phyloP scores from a whole-genome alignment of 768 basidiomycete species.

The Boletus sp. region DNA sequence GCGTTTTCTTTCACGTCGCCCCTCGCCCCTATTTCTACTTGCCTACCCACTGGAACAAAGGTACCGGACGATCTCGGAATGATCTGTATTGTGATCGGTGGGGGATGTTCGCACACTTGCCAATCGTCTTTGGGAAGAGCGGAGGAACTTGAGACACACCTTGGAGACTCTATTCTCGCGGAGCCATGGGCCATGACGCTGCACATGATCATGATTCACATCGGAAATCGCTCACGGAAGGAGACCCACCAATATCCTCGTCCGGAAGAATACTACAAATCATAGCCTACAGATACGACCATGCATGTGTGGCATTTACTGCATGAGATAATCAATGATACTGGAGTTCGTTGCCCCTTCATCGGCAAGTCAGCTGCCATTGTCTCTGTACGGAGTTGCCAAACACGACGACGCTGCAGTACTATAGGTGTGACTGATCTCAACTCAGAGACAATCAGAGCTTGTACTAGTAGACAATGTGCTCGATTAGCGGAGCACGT shows the following conservation, averaged over 20 bases:
- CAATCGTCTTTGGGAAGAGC: not conserved
- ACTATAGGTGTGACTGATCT: too few relatives aligned
- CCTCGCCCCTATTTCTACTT: not conserved
- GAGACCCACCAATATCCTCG: too few relatives aligned
- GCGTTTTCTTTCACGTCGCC: conserved; percentile 12
- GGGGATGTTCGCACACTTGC: not conserved
- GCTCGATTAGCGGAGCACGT: too few relatives aligned
- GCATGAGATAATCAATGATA: not conserved
- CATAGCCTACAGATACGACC: too few relatives aligned
- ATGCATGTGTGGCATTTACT: not conserved
- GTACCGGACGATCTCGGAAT: too few relatives aligned
- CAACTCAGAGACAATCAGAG: too few relatives aligned
- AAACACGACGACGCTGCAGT: too few relatives aligned
- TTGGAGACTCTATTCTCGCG: not conserved
- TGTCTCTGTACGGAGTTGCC: not conserved
- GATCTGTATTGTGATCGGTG: not conserved
- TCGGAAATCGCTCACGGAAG: too few relatives aligned
- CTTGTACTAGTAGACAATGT: too few relatives aligned
- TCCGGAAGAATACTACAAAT: too few relatives aligned
- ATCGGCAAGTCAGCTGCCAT: not conserved
- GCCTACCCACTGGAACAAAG: not conserved
- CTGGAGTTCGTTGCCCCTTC: not conserved
- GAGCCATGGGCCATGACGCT: too few relatives aligned
- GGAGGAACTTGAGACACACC: not conserved
- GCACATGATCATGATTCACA: too few relatives aligned